Evolutionary conservation across 768 basidiomycete genomes (phyloP), one percentile per base, ranked within the genome.

Genomic region (Myochromella boudieri): DNA sequence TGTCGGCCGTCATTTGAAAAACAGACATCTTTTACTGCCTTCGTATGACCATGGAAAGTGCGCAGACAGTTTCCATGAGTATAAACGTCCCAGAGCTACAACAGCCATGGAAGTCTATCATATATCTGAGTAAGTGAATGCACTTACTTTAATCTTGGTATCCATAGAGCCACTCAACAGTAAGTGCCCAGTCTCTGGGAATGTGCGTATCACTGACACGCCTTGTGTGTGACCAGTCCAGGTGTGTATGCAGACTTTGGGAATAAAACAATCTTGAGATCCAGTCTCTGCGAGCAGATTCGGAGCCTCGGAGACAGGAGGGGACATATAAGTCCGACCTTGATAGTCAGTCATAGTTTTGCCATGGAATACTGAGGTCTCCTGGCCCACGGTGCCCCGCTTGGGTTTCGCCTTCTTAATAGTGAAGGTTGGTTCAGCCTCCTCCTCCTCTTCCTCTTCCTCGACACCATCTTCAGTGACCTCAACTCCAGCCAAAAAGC

Each of bases 201-300:
- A 95, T 28, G 91, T 74, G 42, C 92, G 87, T 49, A 99, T 84
- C 37, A 87, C 89, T n/a, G 91, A 91, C 3, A 99, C 92, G 21
- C 90, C 97, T 65, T 90, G 87, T 9, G 93, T 98, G 67, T 99
- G 97, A 1, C 97, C 97, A 3, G 94, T 97, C 91, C 93, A 98
- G 0, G 97, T 98, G 63, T 98, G 97, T 47, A 95, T 82, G 68
- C 95, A 97, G 8, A 78, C 76, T 71, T 98, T 97, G 22, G 97
- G 97, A 51, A 98, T 86, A 62, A 95, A 98, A 48, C 85, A 85
- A 49, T 97, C 94, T 59, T 93, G 86, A 2, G 86, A 80, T 11
- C 92, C 95, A 26, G 81, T 60, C 65, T 97, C 94, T 40, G 77
- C 72, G 33, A 83, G 69, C 40, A 98, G 78, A 57, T 91, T 83